Conservation (phyloP, 805 yeast genomes). For the Blastobotrys mokoenaii region DNA sequence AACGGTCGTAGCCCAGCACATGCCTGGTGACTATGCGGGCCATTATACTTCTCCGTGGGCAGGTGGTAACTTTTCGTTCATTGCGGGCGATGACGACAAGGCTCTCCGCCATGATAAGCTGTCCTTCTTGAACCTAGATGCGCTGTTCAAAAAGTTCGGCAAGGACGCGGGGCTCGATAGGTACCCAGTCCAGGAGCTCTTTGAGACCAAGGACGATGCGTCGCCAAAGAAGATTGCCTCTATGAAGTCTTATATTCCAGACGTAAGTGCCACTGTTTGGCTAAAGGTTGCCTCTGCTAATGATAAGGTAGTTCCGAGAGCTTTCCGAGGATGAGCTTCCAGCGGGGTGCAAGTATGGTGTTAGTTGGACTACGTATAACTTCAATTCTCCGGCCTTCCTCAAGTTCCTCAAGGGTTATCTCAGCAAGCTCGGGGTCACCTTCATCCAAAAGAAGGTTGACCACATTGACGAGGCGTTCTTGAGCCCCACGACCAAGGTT, state of each 20-base stretch:
- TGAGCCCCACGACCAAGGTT: constrained; percentile 28
- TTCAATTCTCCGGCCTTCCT: constrained; percentile 65
- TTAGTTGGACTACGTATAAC: constrained; percentile 51
- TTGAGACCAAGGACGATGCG: constrained; percentile 42
- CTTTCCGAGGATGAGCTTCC: constrained; percentile 38
- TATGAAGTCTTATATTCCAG: constrained; percentile 41
- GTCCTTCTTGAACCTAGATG: constrained; percentile 43
- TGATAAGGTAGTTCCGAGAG: constrained; percentile 28
- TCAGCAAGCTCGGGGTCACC: constrained; percentile 42
- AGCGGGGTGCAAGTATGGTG: constrained; percentile 47
- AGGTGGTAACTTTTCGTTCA: constrained; percentile 53
- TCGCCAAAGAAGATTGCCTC: constrained; percentile 37
- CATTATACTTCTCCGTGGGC: constrained; percentile 80
- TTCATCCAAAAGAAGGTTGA: constrained; percentile 40
- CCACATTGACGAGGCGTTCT: constrained; percentile 48
- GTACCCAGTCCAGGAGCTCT: constrained; percentile 49
- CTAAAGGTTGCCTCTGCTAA: no score
- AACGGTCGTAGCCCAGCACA: constrained; percentile 51
- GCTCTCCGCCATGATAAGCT: constrained; percentile 45
- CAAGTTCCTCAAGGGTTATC: constrained; percentile 36
- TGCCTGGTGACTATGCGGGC: constrained; percentile 74
- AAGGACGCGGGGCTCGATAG: constrained; percentile 48
- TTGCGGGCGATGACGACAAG: constrained; percentile 49
- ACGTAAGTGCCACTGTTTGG: no score
- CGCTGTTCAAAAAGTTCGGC: constrained; percentile 41